These are phyloP conservation scores for Laburnicola sp. DNA, from an alignment of 2,329 filamentous ascomycete genomes.

Conservation along the genomic window DNA sequence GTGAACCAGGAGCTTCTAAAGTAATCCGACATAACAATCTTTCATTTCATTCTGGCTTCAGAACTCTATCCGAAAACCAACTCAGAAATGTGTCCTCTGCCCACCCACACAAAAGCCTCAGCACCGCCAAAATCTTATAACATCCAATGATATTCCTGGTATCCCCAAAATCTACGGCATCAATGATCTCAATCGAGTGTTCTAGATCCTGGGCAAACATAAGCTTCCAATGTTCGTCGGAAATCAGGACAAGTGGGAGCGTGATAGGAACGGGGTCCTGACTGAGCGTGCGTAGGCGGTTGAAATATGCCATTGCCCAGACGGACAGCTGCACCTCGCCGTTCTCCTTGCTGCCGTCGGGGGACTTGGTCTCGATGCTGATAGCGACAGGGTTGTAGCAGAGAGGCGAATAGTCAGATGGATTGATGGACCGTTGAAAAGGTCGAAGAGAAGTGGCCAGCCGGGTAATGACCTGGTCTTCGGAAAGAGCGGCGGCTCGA, in stretches of 20 bases:
- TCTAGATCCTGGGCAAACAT: conserved; percentile 6
- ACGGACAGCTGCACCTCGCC: conserved; percentile 17
- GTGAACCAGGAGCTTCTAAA: too few species aligned
- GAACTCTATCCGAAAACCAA: conserved; percentile 12
- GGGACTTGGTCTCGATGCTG: conserved; percentile 15
- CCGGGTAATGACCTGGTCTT: conserved; percentile 4
- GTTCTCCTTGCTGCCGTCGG: conserved; percentile 12
- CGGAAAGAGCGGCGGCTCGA: conserved; percentile 7
- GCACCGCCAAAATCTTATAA: conserved; percentile 13
- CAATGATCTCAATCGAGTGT: conserved; percentile 13
- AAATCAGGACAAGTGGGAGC: conserved; percentile 14
- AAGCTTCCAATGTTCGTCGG: conserved; percentile 10
- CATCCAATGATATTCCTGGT: conserved; percentile 14
- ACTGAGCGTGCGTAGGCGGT: conserved; percentile 10
- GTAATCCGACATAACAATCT: too few species aligned
- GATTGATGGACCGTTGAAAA: conserved; percentile 13
- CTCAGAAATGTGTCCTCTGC: conserved; percentile 9
- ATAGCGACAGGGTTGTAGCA: conserved; percentile 13
- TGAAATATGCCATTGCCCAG: conserved; percentile 16
- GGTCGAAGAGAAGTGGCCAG: conserved; percentile 9
- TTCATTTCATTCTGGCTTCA: conserved; percentile 13
- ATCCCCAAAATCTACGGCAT: conserved; percentile 11
- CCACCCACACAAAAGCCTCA: conserved; percentile 11
- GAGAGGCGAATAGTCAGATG: conserved; percentile 15
- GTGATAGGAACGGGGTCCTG: conserved; percentile 13